These are phyloP conservation scores for Termitomyces heimii DNA, from an alignment of 768 basidiomycete species.

Conservation along the genomic window DNA sequence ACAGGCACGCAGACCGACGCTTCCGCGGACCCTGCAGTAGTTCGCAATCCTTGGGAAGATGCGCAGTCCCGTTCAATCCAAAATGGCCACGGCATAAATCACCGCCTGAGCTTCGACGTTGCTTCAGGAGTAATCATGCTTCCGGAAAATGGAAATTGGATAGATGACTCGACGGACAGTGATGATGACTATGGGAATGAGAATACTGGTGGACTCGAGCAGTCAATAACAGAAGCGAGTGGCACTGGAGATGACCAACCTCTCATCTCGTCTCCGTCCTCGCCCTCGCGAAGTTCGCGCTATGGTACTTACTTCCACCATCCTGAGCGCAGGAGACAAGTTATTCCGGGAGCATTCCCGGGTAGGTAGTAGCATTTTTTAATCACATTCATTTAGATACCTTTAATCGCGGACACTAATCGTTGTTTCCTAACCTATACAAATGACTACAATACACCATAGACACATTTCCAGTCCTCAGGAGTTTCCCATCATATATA, in stretches of 20 bases:
- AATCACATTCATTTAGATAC: neutral
- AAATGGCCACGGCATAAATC: constrained; percentile 27
- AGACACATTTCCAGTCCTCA: neutral
- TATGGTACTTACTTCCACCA: constrained; percentile 85
- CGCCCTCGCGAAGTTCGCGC: constrained; percentile 44
- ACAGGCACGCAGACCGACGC: constrained; percentile 4
- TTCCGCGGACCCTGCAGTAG: constrained; percentile 19
- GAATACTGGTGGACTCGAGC: constrained; percentile 23
- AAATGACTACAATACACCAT: neutral
- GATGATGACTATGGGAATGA: constrained; percentile 38
- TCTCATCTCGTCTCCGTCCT: constrained; percentile 16
- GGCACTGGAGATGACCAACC: constrained; percentile 13
- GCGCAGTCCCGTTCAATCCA: constrained; percentile 22
- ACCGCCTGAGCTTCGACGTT: constrained; percentile 78
- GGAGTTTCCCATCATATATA: constrained; percentile 31
- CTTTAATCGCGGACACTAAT: neutral
- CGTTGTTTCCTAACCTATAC: neutral
- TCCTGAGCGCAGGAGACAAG: constrained; percentile 61
- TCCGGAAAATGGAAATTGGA: constrained; percentile 69
- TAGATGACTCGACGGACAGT: constrained; percentile 43
- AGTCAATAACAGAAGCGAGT: constrained; percentile 20
- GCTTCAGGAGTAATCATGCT: constrained; percentile 87
- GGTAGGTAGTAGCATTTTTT: constrained; percentile 8
- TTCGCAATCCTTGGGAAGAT: constrained; percentile 64
- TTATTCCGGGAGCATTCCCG: constrained; percentile 60